phyloP scores from a whole-genome alignment of 306 rosid species.

The Dalbergia oliveri region DNA sequence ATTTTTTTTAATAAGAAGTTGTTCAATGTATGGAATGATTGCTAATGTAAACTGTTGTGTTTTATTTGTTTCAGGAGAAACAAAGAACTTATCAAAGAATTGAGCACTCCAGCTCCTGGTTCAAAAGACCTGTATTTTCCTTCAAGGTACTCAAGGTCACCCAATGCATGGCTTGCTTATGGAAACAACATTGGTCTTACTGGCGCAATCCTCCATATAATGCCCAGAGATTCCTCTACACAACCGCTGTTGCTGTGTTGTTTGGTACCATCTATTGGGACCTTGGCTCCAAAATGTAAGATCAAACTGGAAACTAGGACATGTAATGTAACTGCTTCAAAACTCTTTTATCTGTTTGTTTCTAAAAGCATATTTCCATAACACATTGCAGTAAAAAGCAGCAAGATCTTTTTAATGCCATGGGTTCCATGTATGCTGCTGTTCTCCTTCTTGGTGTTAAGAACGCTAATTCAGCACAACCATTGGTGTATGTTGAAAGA shows the following conservation, averaged over 20 bases:
- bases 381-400: constrained; percentile 38
- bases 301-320: neutral
- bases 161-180: constrained; percentile 64
- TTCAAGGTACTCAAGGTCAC: constrained; percentile 49
- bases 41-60: neutral
- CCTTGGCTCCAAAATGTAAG: constrained; percentile 67
- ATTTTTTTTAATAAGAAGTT: neutral
- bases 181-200: constrained; percentile 68
- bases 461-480: constrained; percentile 53
- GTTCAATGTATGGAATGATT: neutral
- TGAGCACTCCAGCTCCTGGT: constrained; percentile 52
- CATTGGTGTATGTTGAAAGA: constrained; percentile 54
- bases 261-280: constrained; percentile 60
- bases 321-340: neutral
- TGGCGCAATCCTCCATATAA: constrained; percentile 63
- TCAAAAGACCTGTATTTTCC: constrained; percentile 52
- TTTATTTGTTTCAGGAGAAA: constrained; percentile 57
- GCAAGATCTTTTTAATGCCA: constrained; percentile 61
- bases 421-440: constrained; percentile 63
- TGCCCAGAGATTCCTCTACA: constrained; percentile 51
- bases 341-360: constrained; percentile 3
- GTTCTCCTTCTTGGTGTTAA: constrained; percentile 59
- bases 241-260: constrained; percentile 44
- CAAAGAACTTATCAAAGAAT: constrained; percentile 54
- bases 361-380: neutral